Conservation (phyloP, 306 rosid species). For the Gillenia trifoliata region DNA sequence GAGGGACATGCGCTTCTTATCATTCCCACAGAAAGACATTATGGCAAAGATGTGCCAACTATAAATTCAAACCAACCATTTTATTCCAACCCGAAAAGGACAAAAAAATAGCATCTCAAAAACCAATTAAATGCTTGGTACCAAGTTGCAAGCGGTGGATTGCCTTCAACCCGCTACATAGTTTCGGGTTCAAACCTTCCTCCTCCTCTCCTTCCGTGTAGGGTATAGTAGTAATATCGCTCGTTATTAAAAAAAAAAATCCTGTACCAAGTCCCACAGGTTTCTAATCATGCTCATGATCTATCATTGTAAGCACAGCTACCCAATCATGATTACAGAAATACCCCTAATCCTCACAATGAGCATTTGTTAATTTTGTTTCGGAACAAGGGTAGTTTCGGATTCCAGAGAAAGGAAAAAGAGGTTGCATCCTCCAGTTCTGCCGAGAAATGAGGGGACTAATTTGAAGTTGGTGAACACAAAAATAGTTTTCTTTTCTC, state of each 20-base stretch:
- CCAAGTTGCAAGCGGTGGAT: background rate
- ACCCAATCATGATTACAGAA: slow-evolving; percentile 25
- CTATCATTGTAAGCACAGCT: slow-evolving; percentile 36
- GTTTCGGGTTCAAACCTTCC: background rate
- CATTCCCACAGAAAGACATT: slow-evolving; percentile 32
- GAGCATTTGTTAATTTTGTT: background rate
- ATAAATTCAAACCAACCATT: slow-evolving; percentile 10
- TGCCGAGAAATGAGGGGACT: slow-evolving; percentile 63
- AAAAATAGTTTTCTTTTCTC: background rate
- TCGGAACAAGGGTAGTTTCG: slow-evolving; percentile 16
- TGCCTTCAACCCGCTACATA: background rate
- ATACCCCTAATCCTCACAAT: slow-evolving; percentile 14
- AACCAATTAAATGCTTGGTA: slow-evolving; percentile 10
- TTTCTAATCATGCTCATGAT: slow-evolving; percentile 18
- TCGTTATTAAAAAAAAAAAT: too few species aligned
- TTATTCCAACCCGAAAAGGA: slow-evolving; percentile 4
- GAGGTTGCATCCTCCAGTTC: slow-evolving; percentile 34
- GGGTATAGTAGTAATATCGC: background rate
- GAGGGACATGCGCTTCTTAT: slow-evolving; percentile 46
- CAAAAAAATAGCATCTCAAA: background rate
- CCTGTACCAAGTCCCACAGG: slow-evolving; percentile 1
- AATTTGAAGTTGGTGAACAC: slow-evolving; percentile 29
- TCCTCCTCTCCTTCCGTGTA: background rate
- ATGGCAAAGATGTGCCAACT: slow-evolving; percentile 33
- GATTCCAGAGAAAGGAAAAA: slow-evolving; percentile 6